Evolutionary conservation across 495 filamentous ascomycete species (phyloP).

Genomic region (Lindgomyces ingoldianus): DNA sequence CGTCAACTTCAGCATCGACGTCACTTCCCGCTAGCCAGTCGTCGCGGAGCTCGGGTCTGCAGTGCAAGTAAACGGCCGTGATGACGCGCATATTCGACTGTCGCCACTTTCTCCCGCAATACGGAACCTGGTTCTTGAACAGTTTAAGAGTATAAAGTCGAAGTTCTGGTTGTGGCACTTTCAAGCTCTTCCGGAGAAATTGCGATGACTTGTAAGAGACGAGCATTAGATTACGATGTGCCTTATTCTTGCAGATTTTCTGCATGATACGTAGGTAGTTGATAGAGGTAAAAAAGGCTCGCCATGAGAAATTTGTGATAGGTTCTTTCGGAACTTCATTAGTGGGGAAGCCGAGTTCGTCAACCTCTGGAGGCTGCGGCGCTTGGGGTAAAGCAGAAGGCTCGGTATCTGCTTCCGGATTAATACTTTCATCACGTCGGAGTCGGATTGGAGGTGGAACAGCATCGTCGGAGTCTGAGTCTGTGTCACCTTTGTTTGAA

Average conservation of each 20-base stretch:
- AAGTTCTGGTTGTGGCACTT: conserved; percentile 82
- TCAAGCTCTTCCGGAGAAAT: conserved; percentile 84
- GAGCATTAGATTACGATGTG: conserved; percentile 87
- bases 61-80: conserved; percentile 92
- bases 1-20: conserved; percentile 89
- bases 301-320: conserved; percentile 86
- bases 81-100: conserved; percentile 99
- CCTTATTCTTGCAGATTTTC: conserved; percentile 92
- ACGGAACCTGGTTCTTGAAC: conserved; percentile 97
- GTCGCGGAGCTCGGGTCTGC: conserved; percentile 85
- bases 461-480: conserved; percentile 67
- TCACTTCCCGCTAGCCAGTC: conserved; percentile 93
- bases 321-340: conserved; percentile 65
- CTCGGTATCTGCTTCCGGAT: conserved; percentile 16
- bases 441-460: conserved; percentile 69
- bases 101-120: conserved; percentile 96
- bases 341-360: conserved; percentile 79
- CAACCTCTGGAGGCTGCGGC: conserved; percentile 70
- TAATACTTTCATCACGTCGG: conserved; percentile 17
- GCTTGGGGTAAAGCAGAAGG: conserved; percentile 14
- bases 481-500: conserved; percentile 18
- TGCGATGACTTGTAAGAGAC: conserved; percentile 92
- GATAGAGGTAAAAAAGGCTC: conserved; percentile 91
- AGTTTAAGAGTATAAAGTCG: conserved; percentile 94
- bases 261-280: conserved; percentile 94